Conservation (phyloP, 345 rosid species). For the Corchorus capsularis region DNA sequence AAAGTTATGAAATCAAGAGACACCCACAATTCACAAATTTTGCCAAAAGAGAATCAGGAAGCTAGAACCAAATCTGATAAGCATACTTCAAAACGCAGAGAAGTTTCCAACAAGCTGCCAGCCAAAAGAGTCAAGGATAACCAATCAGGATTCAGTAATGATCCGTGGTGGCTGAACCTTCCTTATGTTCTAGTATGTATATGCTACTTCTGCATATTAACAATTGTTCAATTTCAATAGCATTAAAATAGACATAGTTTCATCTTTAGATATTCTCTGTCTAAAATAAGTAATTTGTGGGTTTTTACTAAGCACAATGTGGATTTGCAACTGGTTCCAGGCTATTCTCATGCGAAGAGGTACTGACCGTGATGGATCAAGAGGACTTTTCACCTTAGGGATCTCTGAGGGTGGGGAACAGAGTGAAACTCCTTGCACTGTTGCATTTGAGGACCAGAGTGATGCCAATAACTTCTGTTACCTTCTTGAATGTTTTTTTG, state of each 20-base stretch:
- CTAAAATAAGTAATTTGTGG: neutral
- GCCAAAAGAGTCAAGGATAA: slow-evolving; percentile 30
- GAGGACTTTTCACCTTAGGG: slow-evolving; percentile 55
- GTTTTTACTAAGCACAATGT: neutral
- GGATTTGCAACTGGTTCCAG: slow-evolving; percentile 36
- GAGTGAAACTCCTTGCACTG: slow-evolving; percentile 35
- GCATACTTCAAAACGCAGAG: slow-evolving; percentile 30
- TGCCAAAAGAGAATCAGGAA: slow-evolving; percentile 27
- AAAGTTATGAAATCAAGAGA: slow-evolving; percentile 34
- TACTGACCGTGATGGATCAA: slow-evolving; percentile 44
- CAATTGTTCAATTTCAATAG: neutral
- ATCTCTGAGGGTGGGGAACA: slow-evolving; percentile 32
- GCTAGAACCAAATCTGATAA: slow-evolving; percentile 15
- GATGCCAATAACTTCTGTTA: slow-evolving; percentile 85
- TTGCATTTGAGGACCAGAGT: slow-evolving; percentile 73
- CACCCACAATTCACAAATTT: slow-evolving; percentile 16
- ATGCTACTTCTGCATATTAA: neutral
- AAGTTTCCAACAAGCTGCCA: slow-evolving; percentile 24
- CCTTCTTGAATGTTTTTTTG: slow-evolving; percentile 67
- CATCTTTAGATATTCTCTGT: neutral
- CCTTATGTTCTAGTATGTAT: slow-evolving; percentile 66
- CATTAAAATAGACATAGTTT: neutral
- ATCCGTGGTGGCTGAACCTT: slow-evolving; percentile 79
- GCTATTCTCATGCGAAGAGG: slow-evolving; percentile 67
- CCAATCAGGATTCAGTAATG: slow-evolving; percentile 29